Evolutionary conservation across 352 stramenopile genomes (phyloP).

Genomic region (Globisporangium uncinulatum): DNA sequence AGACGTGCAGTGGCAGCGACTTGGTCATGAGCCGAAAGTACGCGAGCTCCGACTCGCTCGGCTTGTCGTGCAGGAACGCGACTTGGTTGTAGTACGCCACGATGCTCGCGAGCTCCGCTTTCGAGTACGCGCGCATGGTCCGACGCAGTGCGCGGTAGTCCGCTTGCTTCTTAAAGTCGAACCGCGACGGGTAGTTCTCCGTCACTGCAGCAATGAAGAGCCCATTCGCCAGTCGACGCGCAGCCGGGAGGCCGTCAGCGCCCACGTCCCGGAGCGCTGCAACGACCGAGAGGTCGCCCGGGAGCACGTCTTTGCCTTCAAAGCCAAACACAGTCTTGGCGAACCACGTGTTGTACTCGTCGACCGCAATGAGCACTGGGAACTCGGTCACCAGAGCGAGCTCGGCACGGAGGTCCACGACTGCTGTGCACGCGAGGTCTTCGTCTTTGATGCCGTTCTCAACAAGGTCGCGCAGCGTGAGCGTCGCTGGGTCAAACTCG

Average conservation of each 20-base stretch:
- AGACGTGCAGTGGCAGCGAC: slow-evolving; percentile 68
- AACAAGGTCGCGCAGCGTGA: slow-evolving; percentile 78
- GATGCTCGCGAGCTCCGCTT: slow-evolving; percentile 67
- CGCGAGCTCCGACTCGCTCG: slow-evolving; percentile 58
- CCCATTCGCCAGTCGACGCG: slow-evolving; percentile 71
- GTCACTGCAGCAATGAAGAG: slow-evolving; percentile 78
- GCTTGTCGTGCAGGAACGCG: slow-evolving; percentile 36
- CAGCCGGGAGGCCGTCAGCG: slow-evolving; percentile 43
- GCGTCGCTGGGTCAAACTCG: slow-evolving; percentile 43
- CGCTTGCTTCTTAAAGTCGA: slow-evolving; percentile 78
- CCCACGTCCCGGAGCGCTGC: slow-evolving; percentile 69
- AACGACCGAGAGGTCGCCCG: slow-evolving; percentile 78
- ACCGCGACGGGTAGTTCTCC: slow-evolving; percentile 77
- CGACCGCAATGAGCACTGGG: slow-evolving; percentile 79
- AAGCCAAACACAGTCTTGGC: slow-evolving; percentile 84
- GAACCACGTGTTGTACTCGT: slow-evolving; percentile 89
- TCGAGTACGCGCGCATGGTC: slow-evolving; percentile 74
- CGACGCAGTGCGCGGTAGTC: slow-evolving; percentile 68
- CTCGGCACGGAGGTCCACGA: slow-evolving; percentile 77
- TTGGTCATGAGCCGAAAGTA: slow-evolving; percentile 88
- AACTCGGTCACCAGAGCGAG: slow-evolving; percentile 77
- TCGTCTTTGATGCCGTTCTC: slow-evolving; percentile 78
- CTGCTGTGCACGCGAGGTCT: slow-evolving; percentile 69
- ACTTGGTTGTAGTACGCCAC: slow-evolving; percentile 87
- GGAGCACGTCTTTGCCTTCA: slow-evolving; percentile 66